Percentiles rank a stretch among this genome's conserved stretches.
Evolutionary conservation across 2,329 filamentous ascomycete genomes (phyloP).

Genomic region (Fusarium globosum): DNA sequence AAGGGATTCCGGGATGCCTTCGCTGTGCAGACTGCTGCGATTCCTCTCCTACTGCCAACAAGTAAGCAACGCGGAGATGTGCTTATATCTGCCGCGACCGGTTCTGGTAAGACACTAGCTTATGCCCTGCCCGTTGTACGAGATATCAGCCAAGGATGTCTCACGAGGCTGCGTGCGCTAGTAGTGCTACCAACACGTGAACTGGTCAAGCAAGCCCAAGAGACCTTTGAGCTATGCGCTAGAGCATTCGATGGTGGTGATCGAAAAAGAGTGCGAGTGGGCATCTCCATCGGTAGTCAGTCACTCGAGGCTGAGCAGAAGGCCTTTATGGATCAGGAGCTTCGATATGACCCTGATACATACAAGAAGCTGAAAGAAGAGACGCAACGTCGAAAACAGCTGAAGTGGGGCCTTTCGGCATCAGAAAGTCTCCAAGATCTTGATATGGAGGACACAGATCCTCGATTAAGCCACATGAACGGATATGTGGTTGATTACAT

Average conservation of each 20-base stretch:
- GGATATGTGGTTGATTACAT: constrained; percentile 70
- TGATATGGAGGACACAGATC: constrained; percentile 39
- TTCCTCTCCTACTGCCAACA: constrained; percentile 81
- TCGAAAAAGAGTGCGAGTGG: constrained; percentile 78
- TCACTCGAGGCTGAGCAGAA: constrained; percentile 74
- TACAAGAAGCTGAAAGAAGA: constrained; percentile 52
- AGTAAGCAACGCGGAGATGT: constrained; percentile 78
- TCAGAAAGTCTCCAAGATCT: constrained; percentile 35
- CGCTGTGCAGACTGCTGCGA: constrained; percentile 61
- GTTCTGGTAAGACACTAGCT: constrained; percentile 93
- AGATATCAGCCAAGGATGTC: constrained; percentile 72
- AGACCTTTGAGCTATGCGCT: constrained; percentile 80
- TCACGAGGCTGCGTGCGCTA: constrained; percentile 78
- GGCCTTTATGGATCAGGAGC: constrained; percentile 57
- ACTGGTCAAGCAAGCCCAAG: constrained; percentile 85
- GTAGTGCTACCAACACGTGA: constrained; percentile 93
- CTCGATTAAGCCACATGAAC: constrained; percentile 50
- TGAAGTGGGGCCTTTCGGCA: constrained; percentile 11
- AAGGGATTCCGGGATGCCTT: constrained; percentile 62
- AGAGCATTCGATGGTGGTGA: constrained; percentile 66
- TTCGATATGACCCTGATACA: constrained; percentile 72
- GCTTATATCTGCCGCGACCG: constrained; percentile 91
- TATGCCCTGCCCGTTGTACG: constrained; percentile 90
- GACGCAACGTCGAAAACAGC: constrained; percentile 4
- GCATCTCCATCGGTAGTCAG: constrained; percentile 84